Conservation (phyloP, 1,284 basidiomycete species). For the Heterobasidion occidentale region DNA sequence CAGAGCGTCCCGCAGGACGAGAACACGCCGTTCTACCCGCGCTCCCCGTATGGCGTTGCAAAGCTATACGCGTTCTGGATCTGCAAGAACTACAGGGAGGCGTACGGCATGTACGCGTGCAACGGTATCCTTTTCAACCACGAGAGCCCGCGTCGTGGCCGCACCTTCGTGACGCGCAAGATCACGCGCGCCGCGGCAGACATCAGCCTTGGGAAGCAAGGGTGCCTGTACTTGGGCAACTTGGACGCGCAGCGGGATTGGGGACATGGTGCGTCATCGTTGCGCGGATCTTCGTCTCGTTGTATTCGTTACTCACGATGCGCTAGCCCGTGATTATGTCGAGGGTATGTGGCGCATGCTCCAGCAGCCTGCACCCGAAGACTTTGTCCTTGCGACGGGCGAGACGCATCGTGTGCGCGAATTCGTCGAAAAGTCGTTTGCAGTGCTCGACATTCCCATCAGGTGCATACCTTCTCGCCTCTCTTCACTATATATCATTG, state of each 20-base stretch:
- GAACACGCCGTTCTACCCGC: conserved; percentile 90
- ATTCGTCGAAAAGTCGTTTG: conserved; percentile 82
- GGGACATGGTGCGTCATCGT: conserved; percentile 65
- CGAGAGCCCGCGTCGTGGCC: conserved; percentile 84
- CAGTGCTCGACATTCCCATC: conserved; percentile 55
- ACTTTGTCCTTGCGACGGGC: conserved; percentile 89
- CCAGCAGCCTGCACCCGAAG: conserved; percentile 72
- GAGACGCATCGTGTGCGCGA: conserved; percentile 89
- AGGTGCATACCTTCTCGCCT: conserved; percentile 32
- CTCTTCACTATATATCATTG: not conserved
- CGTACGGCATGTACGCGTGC: conserved; percentile 88
- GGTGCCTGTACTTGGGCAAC: conserved; percentile 86
- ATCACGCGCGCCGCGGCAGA: conserved; percentile 87
- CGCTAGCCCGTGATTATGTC: conserved; percentile 73
- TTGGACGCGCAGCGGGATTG: conserved; percentile 88
- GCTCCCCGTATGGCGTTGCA: conserved; percentile 86
- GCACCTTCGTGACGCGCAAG: conserved; percentile 92
- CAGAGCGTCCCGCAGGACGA: conserved; percentile 85
- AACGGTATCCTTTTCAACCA: conserved; percentile 93
- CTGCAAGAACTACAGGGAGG: conserved; percentile 86
- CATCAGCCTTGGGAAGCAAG: conserved; percentile 78
- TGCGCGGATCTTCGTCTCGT: conserved; percentile 12
- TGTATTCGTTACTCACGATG: not conserved
- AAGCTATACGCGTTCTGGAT: conserved; percentile 90
- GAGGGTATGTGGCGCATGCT: conserved; percentile 96